Percentiles rank a stretch among this genome's conserved stretches.
phyloP scores from a whole-genome alignment of 345 rosid genomes.

The Populus ilicifolia region DNA sequence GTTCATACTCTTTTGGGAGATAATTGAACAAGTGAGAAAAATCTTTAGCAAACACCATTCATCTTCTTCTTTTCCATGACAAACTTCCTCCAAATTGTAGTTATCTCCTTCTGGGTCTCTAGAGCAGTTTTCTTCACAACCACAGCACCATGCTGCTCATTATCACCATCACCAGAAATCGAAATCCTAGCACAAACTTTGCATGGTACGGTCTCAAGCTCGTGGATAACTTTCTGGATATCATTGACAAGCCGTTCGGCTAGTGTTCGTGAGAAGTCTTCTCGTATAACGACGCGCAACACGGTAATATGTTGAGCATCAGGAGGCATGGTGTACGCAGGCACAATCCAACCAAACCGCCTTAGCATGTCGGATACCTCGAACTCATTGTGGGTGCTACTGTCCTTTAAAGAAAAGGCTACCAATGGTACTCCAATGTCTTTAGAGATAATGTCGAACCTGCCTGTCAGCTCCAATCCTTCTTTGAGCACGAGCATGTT shows the following conservation, averaged over 20 bases:
- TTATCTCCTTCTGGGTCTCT: slow-evolving; percentile 18
- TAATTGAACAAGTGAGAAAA: background rate
- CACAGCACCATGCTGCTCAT: background rate
- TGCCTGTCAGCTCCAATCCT: slow-evolving; percentile 19
- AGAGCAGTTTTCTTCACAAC: slow-evolving; percentile 13
- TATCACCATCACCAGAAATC: background rate
- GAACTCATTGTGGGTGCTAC: slow-evolving; percentile 5
- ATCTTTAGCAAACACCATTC: slow-evolving; percentile 20
- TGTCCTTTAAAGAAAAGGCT: slow-evolving; percentile 26
- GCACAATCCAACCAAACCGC: slow-evolving; percentile 24
- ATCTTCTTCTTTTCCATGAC: slow-evolving; percentile 22
- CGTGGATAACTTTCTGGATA: slow-evolving; percentile 10
- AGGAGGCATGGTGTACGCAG: slow-evolving; percentile 26
- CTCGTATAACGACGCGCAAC: slow-evolving; percentile 24
- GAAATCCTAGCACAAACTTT: background rate
- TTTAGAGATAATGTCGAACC: slow-evolving; percentile 15
- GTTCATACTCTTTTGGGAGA: no score
- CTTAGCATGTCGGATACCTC: slow-evolving; percentile 18
- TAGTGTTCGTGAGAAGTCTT: slow-evolving; percentile 17
- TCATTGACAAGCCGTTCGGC: slow-evolving; percentile 13
- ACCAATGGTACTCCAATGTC: slow-evolving; percentile 24
- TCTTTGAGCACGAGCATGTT: slow-evolving; percentile 18
- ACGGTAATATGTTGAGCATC: slow-evolving; percentile 21
- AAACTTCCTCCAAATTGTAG: slow-evolving; percentile 25
- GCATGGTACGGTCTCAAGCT: slow-evolving; percentile 9